Evolutionary conservation across 495 filamentous ascomycete genomes (phyloP).

Genomic region (Aspergillus ellipticus): DNA sequence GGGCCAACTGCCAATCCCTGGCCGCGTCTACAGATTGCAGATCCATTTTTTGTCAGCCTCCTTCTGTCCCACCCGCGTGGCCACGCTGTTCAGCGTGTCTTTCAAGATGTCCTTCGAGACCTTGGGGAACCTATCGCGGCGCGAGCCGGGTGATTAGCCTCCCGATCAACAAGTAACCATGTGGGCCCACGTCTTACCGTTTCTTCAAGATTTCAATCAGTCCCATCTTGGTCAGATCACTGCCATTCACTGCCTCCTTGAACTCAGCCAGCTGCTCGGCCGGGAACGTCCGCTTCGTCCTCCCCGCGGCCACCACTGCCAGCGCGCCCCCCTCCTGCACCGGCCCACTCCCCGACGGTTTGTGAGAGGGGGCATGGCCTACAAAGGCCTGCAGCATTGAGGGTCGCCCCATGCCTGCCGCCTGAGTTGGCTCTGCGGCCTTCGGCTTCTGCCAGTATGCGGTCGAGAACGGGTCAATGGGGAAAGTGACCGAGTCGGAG

Average conservation of each 20-base stretch:
- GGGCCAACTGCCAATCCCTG: background rate
- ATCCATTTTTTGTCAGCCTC: constrained; percentile 64
- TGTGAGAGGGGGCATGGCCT: constrained; percentile 12
- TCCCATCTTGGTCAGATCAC: constrained; percentile 70
- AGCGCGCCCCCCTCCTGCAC: constrained; percentile 11
- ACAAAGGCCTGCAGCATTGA: constrained; percentile 28
- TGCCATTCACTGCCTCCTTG: constrained; percentile 63
- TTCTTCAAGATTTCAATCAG: constrained; percentile 73
- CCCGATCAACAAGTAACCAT: background rate
- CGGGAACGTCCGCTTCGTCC: constrained; percentile 42
- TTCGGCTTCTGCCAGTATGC: constrained; percentile 67
- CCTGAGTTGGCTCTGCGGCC: constrained; percentile 16
- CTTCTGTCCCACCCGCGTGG: constrained; percentile 60
- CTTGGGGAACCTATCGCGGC: constrained; percentile 58
- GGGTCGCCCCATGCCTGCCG: constrained; percentile 9
- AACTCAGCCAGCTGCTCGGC: constrained; percentile 67
- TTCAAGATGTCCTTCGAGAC: constrained; percentile 68
- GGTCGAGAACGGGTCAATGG: constrained; percentile 83
- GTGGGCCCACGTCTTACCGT: constrained; percentile 33
- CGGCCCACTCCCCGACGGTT: background rate
- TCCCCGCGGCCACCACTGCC: constrained; percentile 16
- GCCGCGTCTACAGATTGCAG: constrained; percentile 26
- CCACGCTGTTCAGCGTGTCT: constrained; percentile 66
- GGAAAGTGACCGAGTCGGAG: constrained; percentile 45
- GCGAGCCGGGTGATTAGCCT: constrained; percentile 9